These are phyloP conservation scores for Pinus albicaulis DNA, from an alignment of 75 land plant genomes.

Conservation along the genomic window DNA sequence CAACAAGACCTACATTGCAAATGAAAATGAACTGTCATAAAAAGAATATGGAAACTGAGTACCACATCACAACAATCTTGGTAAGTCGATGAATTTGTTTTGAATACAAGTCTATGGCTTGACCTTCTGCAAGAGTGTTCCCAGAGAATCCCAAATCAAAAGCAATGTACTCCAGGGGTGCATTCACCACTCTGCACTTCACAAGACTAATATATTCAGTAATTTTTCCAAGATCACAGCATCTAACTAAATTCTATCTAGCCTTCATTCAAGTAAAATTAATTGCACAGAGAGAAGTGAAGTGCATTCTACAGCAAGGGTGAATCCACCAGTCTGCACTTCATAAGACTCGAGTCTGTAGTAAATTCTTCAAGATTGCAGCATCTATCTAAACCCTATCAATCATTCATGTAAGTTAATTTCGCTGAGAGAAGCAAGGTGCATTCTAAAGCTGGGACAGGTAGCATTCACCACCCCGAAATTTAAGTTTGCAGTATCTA, in stretches of 20 bases:
- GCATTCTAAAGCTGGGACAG: conserved; percentile 76
- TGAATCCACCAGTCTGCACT: neutral
- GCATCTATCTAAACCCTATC: too few species aligned
- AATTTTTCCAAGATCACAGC: too few species aligned
- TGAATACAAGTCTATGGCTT: neutral
- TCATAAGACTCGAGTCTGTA: neutral
- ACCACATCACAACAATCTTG: neutral
- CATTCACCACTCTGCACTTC: conserved; percentile 78
- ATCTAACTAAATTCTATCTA: too few species aligned
- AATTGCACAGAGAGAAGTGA: too few species aligned
- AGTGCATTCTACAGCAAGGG: neutral
- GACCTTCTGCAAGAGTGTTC: conserved; percentile 81
- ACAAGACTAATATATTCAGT: neutral
- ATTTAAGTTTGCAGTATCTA: neutral
- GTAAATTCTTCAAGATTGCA: too few species aligned
- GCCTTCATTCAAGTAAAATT: too few species aligned
- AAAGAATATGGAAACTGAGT: neutral
- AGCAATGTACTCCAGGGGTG: conserved; percentile 80
- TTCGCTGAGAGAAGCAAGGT: too few species aligned
- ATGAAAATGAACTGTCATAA: neutral
- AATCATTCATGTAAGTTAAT: too few species aligned
- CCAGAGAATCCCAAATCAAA: conserved; percentile 81
- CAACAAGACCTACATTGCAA: conserved; percentile 64
- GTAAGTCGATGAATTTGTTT: neutral
- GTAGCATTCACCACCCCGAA: conserved; percentile 26